phyloP scores from a whole-genome alignment of 2,329 filamentous ascomycete species.

The Calonectria pseudoreteaudii region DNA sequence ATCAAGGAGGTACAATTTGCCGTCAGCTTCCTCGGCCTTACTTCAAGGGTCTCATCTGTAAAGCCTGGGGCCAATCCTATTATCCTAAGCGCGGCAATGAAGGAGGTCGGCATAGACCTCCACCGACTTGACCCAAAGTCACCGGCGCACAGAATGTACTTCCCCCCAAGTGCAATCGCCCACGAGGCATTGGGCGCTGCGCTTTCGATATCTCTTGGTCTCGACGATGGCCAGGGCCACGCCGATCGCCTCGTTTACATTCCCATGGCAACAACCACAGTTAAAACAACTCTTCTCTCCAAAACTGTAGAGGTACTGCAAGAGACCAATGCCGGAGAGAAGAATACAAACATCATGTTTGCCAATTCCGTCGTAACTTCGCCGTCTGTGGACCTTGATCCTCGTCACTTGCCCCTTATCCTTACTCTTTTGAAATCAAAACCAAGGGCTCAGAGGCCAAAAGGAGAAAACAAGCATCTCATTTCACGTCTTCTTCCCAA shows the following conservation, averaged over 20 bases:
- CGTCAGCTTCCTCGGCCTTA: conserved; percentile 89
- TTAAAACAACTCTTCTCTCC: conserved; percentile 93
- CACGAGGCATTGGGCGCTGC: conserved; percentile 94
- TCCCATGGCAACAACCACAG: conserved; percentile 95
- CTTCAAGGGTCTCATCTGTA: conserved; percentile 79
- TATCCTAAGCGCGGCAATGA: conserved; percentile 90
- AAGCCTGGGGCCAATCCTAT: conserved; percentile 77
- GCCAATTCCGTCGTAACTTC: conserved; percentile 97
- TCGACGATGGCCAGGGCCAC: conserved; percentile 89
- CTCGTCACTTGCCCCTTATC: conserved; percentile 88
- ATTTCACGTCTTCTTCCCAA: conserved; percentile 94
- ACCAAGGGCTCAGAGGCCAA: conserved; percentile 47
- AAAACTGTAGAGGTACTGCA: conserved; percentile 88
- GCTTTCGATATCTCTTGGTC: conserved; percentile 89
- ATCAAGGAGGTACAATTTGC: conserved; percentile 98
- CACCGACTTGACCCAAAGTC: conserved; percentile 92
- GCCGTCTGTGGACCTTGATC: conserved; percentile 92
- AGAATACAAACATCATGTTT: conserved; percentile 95
- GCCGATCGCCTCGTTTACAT: conserved; percentile 91
- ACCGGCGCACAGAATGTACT: conserved; percentile 98
- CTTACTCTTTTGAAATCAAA: conserved; percentile 78
- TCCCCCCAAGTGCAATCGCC: conserved; percentile 89
- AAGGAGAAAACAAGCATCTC: conserved; percentile 70
- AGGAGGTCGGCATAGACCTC: conserved; percentile 94
- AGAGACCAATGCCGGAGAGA: conserved; percentile 79